Conservation (phyloP, 2,329 filamentous ascomycete species). For the Botrytis cinerea region DNA sequence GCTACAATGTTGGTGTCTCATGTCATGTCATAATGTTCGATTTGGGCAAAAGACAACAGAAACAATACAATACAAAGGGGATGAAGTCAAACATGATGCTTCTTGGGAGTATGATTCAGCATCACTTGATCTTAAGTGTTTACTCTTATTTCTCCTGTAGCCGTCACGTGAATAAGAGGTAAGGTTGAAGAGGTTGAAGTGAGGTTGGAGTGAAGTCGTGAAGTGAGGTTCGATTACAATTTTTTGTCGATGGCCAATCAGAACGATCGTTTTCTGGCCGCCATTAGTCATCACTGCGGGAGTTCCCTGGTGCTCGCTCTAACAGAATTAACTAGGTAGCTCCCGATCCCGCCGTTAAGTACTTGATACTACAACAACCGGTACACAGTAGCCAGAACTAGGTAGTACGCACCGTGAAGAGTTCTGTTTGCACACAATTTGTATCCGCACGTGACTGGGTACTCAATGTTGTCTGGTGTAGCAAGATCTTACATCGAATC, state of each 20-base stretch:
- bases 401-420: neutral
- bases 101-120: neutral
- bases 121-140: neutral
- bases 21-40: neutral
- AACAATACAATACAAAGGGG: neutral
- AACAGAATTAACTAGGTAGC: neutral
- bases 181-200: neutral
- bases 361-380: neutral
- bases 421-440: neutral
- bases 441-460: too few relatives aligned
- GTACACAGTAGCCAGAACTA: neutral
- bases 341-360: neutral
- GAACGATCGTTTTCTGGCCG: neutral
- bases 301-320: neutral
- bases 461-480: neutral
- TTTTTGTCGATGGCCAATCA: neutral
- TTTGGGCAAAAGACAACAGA: neutral
- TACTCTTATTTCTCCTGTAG: neutral
- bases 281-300: slow-evolving; percentile 6
- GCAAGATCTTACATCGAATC: neutral
- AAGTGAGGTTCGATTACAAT: neutral
- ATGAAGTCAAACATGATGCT: neutral
- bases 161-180: neutral
- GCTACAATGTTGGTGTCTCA: neutral
- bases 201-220: neutral